Evolutionary conservation across 345 rosid genomes (phyloP).

Genomic region (Kandelia obovata): DNA sequence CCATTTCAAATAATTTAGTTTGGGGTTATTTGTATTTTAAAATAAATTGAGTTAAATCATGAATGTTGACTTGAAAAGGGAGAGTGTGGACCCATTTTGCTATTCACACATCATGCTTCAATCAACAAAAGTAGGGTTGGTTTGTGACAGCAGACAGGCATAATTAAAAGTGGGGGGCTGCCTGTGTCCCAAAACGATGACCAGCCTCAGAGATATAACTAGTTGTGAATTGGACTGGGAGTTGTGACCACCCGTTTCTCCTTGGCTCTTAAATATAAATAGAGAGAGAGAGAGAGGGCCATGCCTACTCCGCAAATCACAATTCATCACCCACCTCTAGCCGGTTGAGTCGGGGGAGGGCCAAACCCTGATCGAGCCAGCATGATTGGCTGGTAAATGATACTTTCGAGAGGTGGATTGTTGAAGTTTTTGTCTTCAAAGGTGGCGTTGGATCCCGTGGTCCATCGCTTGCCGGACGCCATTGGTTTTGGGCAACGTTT

Average conservation of each 20-base stretch:
- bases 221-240: neutral
- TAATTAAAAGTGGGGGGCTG: constrained; percentile 18
- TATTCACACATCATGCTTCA: constrained; percentile 23
- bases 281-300: neutral
- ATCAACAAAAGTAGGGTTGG: neutral
- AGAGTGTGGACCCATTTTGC: neutral
- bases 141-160: constrained; percentile 4
- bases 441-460: constrained; percentile 1
- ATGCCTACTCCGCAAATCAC: no score
- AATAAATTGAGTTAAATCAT: neutral
- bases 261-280: neutral
- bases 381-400: neutral
- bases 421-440: no score
- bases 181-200: constrained; percentile 11
- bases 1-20: no score
- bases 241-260: neutral
- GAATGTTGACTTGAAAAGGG: neutral
- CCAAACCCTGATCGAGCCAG: no score
- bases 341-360: neutral
- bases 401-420: neutral
- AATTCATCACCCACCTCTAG: neutral
- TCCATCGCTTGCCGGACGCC: constrained; percentile 4
- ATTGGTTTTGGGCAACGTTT: neutral
- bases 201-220: constrained; percentile 7
- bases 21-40: no score